Evolutionary conservation across 2,329 filamentous ascomycete species (phyloP), one percentile per base, ranked within the genome.

Genomic region (Cercospora sp.): DNA sequence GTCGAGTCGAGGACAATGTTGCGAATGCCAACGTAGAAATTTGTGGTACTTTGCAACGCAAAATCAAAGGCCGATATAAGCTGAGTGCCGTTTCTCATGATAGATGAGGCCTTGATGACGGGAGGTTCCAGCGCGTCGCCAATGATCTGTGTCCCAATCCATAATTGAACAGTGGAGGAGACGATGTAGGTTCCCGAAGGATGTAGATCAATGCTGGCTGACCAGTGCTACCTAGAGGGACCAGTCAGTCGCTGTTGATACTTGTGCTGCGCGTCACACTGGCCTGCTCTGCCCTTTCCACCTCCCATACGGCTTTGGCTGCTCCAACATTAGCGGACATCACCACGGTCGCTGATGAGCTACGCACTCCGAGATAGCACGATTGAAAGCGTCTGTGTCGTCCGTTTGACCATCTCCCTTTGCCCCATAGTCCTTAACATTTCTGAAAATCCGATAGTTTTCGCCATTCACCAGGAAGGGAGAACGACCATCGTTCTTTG

Each of bases 71-170:
- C 74, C 28, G 71, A 70, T 30, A 75, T 69, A 8, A 73, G 51
- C 8, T 68, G 62, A 7, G 71, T 72, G n/a, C 68, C 64, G 40
- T 71, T 72, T 45, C 61, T 69, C 57, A 69, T 65, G 12, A 61
- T 53, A 10, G 65, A 49, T 2, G 76, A 97, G 26, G 81, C 81
- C 65, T 71, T 74, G 79, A 97, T 84, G 0, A 89, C 90, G 0
- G 94, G 93, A 8, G 89, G 80, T 69, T 86, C 83, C 73, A 86
- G 75, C 57, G 90, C 88, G 82, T 97, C 93, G 65, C 94, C 94
- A 43, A 97, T 85, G 70, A 97, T 88, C 79, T 97, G 93, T 10
- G 94, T 97, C 82, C 97, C 97, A 84, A 97, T 97, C 80, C 90
- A 90, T 76, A 93, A 90, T 58, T 93, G 81, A 71, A 97, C 87